phyloP scores from a whole-genome alignment of 2,329 filamentous ascomycete species.

The Alternaria dauci region DNA sequence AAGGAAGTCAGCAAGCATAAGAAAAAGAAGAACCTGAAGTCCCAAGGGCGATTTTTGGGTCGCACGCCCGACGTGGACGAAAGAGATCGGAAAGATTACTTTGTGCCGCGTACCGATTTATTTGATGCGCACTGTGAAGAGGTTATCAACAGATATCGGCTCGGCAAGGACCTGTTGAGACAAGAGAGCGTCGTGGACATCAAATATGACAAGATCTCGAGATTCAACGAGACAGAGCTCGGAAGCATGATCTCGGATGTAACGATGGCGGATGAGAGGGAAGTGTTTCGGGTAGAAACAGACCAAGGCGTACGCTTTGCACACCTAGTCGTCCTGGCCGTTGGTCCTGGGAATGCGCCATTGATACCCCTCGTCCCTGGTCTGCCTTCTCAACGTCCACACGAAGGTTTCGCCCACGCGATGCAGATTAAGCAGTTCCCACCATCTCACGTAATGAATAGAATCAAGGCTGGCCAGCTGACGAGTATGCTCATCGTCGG shows the following conservation, averaged over 20 bases:
- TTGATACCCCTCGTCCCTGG: slow-evolving; percentile 58
- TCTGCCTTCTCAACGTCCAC: slow-evolving; percentile 42
- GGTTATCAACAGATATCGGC: slow-evolving; percentile 52
- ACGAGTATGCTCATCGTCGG: slow-evolving; percentile 77
- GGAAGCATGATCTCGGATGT: slow-evolving; percentile 32
- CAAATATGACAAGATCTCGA: slow-evolving; percentile 62
- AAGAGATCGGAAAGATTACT: slow-evolving; percentile 59
- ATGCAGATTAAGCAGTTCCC: slow-evolving; percentile 70
- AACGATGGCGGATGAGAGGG: slow-evolving; percentile 50
- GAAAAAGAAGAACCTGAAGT: slow-evolving; percentile 67
- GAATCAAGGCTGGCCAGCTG: slow-evolving; percentile 55
- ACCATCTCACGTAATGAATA: slow-evolving; percentile 59
- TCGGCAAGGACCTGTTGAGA: slow-evolving; percentile 65
- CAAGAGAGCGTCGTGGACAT: slow-evolving; percentile 69
- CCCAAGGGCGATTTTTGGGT: slow-evolving; percentile 55
- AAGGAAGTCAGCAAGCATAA: slow-evolving; percentile 83
- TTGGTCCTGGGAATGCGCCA: slow-evolving; percentile 70
- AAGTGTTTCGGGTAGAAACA: slow-evolving; percentile 72
- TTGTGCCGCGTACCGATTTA: slow-evolving; percentile 51
- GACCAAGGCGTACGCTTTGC: slow-evolving; percentile 64
- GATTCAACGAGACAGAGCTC: slow-evolving; percentile 28
- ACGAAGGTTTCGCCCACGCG: slow-evolving; percentile 68
- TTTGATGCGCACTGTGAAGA: slow-evolving; percentile 55
- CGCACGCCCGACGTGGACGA: slow-evolving; percentile 54
- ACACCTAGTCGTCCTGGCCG: slow-evolving; percentile 71